Base-by-base conservation (phyloP, 345 rosid genomes). In the Eucalyptus leucophloia region DNA sequence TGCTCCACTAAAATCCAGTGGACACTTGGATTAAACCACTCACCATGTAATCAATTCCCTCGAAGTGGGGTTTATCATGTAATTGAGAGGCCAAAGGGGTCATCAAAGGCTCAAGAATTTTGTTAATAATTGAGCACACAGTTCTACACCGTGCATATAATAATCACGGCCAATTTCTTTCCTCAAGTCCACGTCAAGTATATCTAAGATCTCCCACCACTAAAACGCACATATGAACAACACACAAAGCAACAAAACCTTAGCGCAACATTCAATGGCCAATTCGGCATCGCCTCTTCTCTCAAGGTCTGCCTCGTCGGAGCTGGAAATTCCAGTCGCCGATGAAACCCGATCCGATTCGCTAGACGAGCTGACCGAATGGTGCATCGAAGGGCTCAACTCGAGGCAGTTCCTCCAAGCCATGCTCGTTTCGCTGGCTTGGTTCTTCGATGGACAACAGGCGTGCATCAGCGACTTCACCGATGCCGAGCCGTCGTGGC, bases 401-500 rank as follows among this genome's bases (percentile, higher is more conserved):
- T 87, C 67, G 58, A 87, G 81, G 40, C 90, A 87, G 42, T 81
- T 90, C 88, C 69, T 92, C 67, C 91, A 87, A 34, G 90, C 90
- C 87, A 30, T 92, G 47, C 86, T 90, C 4, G 90, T 90, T 9
- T 88, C 91, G 6, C 7, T 90, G 44, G 89, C 92, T 26, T 88
- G 89, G 88, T 51, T 90, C 86, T 90, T 92, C 32, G 91, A 90
- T 23, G 91, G 89, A 2, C 93, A 92, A 42, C 90, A 89, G 42
- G 69, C 87, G 3, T 90, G 60, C 83, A 90, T 90, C 49, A 90
- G 87, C 81, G 87, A 89, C 81, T 90, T 85, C 89, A 86, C 89
- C 30, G 92, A 92, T 45, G 87, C 90, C 6, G 60, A 50, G 8
- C 90, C 90, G 7, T 32, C 89, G 2, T 88, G 91, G 92, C 92